Conservation (phyloP, 768 basidiomycete genomes). For the Agrocybe pediades region DNA sequence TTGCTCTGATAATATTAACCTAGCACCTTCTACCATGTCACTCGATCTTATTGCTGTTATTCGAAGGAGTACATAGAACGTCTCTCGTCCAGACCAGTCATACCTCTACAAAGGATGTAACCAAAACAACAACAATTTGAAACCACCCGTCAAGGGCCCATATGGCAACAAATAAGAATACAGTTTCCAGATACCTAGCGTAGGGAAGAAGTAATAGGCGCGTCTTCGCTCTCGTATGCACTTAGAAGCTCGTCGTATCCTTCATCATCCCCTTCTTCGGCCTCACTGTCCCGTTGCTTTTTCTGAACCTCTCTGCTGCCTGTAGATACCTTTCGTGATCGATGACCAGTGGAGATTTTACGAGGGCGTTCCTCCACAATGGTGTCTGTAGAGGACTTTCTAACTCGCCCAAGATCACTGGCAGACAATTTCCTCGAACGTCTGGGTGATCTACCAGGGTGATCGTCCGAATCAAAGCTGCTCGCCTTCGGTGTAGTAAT, state of each 20-base stretch:
- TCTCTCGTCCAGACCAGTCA: conserved; percentile 2
- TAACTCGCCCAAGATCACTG: conserved; percentile 30
- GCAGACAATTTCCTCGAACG: conserved; percentile 43
- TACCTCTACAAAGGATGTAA: conserved; percentile 1
- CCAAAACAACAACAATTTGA: conserved; percentile 4
- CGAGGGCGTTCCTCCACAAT: conserved; percentile 34
- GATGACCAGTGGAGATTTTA: conserved; percentile 45
- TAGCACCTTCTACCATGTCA: conserved; percentile 70
- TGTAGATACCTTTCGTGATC: conserved; percentile 49
- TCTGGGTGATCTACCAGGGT: conserved; percentile 31
- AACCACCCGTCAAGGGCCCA: conserved; percentile 2
- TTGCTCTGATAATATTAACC: conserved; percentile 2
- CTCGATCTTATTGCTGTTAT: conserved; percentile 58
- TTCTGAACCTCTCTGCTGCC: conserved; percentile 40
- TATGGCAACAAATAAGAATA: not conserved
- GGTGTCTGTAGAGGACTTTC: conserved; percentile 35
- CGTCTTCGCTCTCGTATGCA: conserved; percentile 81
- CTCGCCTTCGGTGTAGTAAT: conserved; percentile 59
- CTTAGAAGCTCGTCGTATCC: conserved; percentile 77
- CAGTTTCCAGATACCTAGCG: conserved; percentile 13
- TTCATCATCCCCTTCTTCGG: conserved; percentile 78
- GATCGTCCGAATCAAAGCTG: conserved; percentile 42
- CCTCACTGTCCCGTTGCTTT: conserved; percentile 58
- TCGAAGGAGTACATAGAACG: conserved; percentile 56
- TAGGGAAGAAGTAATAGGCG: conserved; percentile 14